Conservation (phyloP, 163 green algal species). For the Scenedesmus sp. region DNA sequence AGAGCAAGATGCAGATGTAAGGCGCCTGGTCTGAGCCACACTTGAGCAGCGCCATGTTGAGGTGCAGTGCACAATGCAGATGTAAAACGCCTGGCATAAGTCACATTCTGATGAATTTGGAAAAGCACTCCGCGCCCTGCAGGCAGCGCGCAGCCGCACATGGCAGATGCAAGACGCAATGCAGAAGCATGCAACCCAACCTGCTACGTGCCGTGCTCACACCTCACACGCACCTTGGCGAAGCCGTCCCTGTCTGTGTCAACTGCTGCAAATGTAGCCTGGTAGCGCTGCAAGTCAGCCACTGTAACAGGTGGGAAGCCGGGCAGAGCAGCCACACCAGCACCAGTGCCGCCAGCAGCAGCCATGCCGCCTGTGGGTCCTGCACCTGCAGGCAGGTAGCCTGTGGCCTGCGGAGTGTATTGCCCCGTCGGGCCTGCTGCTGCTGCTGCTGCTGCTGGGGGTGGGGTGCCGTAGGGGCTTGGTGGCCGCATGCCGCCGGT, state of each 20-base stretch:
- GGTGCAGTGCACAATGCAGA: background rate
- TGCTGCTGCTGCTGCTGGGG: background rate
- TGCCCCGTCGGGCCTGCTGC: background rate
- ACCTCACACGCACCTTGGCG: constrained; percentile 65
- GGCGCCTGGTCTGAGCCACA: background rate
- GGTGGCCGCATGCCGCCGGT: background rate
- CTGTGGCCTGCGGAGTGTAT: constrained; percentile 41
- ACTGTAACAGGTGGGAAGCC: constrained; percentile 41
- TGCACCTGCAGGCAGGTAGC: background rate
- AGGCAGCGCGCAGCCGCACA: background rate
- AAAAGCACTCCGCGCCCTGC: background rate
- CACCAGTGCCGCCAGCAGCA: constrained; percentile 21
- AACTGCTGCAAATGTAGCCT: constrained; percentile 77
- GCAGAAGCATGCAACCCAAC: too few relatives aligned
- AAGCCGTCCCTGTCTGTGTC: constrained; percentile 83
- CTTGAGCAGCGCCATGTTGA: background rate
- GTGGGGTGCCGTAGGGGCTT: background rate
- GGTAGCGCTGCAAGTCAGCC: constrained; percentile 69
- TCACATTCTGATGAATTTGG: background rate
- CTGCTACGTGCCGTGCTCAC: background rate
- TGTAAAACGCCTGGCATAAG: too few relatives aligned
- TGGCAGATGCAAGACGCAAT: background rate
- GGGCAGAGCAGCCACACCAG: background rate
- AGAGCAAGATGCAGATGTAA: background rate
- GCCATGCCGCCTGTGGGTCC: background rate